A percentile compares a stretch with the other conserved stretches of the same genome.
These are phyloP conservation scores for Vicia villosa DNA, from an alignment of 306 rosid species.

Conservation along the genomic window DNA sequence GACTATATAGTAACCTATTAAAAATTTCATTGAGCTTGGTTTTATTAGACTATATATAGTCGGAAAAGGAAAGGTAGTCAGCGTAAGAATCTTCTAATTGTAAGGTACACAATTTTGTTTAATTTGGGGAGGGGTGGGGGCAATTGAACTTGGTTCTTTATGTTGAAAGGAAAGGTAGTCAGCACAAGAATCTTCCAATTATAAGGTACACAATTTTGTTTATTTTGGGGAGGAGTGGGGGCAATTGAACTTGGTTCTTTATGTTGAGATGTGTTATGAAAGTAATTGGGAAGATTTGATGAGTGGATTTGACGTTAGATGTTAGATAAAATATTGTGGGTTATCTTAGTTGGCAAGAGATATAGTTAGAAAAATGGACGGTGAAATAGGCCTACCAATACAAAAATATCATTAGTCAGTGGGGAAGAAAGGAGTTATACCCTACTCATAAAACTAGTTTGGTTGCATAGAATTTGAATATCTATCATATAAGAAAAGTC, in stretches of 20 bases:
- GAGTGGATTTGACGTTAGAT: slow-evolving; percentile 17
- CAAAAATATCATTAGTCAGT: background rate
- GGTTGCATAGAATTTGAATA: background rate
- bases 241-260: slow-evolving; percentile 2
- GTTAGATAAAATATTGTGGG: background rate
- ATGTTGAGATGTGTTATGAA: slow-evolving; percentile 5
- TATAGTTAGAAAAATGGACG: background rate
- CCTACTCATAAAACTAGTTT: background rate
- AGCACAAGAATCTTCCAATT: slow-evolving; percentile 80
- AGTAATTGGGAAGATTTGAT: background rate
- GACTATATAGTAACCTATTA: too few species aligned
- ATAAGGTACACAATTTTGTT: slow-evolving; percentile 53
- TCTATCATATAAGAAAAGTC: too few species aligned
- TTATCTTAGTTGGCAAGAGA: background rate
- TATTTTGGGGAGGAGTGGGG: background rate
- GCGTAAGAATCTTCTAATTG: too few species aligned
- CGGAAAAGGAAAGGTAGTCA: too few species aligned
- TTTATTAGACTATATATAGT: too few species aligned
- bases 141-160: too few species aligned
- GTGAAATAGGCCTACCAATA: background rate
- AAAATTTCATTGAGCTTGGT: too few species aligned
- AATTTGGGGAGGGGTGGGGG: too few species aligned
- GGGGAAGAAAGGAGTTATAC: background rate
- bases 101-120: too few species aligned
- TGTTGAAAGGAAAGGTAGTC: slow-evolving; percentile 96